Conservation (phyloP, 371 early-diverging fungal genomes). For the Haplosporangium sp. region DNA sequence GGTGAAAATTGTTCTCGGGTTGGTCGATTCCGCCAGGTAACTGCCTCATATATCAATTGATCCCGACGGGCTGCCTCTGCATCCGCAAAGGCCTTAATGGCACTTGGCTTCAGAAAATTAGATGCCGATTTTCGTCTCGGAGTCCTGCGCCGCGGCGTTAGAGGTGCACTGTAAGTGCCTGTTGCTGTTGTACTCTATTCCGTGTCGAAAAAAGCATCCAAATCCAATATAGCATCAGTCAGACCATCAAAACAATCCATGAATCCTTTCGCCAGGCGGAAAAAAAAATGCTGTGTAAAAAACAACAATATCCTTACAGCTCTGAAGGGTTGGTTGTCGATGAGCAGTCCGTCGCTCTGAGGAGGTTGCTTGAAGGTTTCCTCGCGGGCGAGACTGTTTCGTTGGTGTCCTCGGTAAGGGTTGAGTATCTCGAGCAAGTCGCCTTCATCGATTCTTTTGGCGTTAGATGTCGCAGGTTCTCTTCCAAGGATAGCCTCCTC, state of each 20-base stretch:
- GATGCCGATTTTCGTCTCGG: constrained; percentile 32
- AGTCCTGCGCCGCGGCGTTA: constrained; percentile 35
- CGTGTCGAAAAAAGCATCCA: constrained; percentile 27
- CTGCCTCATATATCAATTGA: constrained; percentile 30
- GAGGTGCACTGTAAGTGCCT: constrained; percentile 11
- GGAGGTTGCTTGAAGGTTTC: background rate
- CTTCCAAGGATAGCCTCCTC: background rate
- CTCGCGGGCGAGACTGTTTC: no score
- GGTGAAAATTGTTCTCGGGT: constrained; percentile 46
- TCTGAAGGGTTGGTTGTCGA: no score
- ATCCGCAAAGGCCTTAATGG: constrained; percentile 41
- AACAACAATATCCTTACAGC: no score
- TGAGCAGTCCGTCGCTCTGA: no score
- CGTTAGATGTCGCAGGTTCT: constrained; percentile 1
- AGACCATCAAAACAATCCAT: background rate
- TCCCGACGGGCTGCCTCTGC: constrained; percentile 39
- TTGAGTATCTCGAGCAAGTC: constrained; percentile 31
- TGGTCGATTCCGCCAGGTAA: constrained; percentile 16
- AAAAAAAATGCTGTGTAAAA: no score
- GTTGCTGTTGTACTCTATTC: constrained; percentile 13
- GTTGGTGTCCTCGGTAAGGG: background rate
- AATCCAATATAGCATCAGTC: background rate
- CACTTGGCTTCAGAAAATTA: constrained; percentile 24
- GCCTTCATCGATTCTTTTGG: constrained; percentile 34
- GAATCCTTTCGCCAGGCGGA: no score